Evolutionary conservation across 495 filamentous ascomycete species (phyloP).

Genomic region (Podospora comata): DNA sequence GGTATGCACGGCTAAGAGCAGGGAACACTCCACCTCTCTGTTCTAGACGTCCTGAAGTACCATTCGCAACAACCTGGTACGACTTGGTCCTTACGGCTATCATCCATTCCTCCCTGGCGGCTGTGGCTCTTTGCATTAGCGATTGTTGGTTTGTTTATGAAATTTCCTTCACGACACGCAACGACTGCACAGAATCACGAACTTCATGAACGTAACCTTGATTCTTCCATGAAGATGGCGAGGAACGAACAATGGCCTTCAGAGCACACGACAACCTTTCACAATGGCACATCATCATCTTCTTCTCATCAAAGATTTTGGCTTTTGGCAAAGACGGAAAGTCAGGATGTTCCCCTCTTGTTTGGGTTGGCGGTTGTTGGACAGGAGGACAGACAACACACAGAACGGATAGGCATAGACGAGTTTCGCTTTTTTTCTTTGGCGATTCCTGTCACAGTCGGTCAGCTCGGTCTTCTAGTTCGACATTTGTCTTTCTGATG

Average conservation of each 20-base stretch:
- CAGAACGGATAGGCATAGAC: background rate
- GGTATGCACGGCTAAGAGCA: background rate
- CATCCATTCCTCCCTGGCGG: background rate
- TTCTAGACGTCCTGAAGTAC: background rate
- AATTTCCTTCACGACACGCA: background rate
- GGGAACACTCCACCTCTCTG: background rate
- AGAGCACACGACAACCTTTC: background rate
- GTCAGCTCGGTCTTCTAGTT: background rate
- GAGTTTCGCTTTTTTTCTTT: background rate
- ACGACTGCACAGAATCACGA: background rate
- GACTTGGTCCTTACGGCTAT: background rate
- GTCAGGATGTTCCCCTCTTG: background rate
- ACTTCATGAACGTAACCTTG: background rate
- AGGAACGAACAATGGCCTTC: background rate
- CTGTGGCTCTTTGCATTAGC: background rate
- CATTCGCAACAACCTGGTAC: background rate
- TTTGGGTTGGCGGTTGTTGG: background rate
- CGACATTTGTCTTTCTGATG: background rate
- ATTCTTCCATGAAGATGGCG: background rate
- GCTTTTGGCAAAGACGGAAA: background rate
- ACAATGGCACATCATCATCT: background rate
- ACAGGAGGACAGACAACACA: background rate
- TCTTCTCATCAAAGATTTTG: background rate
- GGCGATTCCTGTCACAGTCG: background rate
- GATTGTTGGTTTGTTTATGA: slow-evolving; percentile 4